Base-by-base conservation (phyloP, 306 rosid genomes). In the Urtica urens region DNA sequence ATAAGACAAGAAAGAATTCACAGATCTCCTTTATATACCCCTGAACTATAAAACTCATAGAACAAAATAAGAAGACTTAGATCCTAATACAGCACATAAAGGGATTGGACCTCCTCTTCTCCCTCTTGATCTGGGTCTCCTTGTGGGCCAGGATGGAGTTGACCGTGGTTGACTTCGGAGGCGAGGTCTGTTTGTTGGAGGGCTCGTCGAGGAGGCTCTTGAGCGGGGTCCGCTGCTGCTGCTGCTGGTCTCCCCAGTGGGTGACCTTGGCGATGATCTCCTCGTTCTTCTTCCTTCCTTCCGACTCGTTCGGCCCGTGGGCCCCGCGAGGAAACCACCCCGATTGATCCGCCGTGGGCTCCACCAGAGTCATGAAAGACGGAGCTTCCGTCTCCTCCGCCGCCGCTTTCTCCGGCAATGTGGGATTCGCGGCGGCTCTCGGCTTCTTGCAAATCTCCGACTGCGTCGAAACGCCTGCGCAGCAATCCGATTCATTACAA, bases 131-230 rank as follows among this genome's bases (percentile, higher is more conserved):
- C 25, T 73, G 83, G 18, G 81, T 65, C 22, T 77, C 78, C 52
- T 35, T 69, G 0, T 82, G 78, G 49, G 62, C 79, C 5, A 64
- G 59, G 66, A 73, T 59, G 9, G 79, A 62, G 74, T 75, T 68
- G 2, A 77, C 93, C 10, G 74, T 72, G 41, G 57, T 58, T 1
- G 49, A 45, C 71, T 53, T 52, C 76, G 44, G 63, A 60, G 63
- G 16, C 55, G 15, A 38, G 52, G 21, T 73, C 81, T 49, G 58
- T 77, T 23, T 20, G 33, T 41, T 48, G n/a, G 70, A 66, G 46
- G 94, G 87, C 67, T 85, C 82, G 31, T 81, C 87, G 70, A 85
- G 50, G 55, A 85, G 94, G 74, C 70, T 90, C 68, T 85, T 85
- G 55, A 90, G 60, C 51, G 94, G 92, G 20, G 79, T 64, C 63